Conservation (phyloP, 2,329 filamentous ascomycete species). For the Talaromyces sp. region DNA sequence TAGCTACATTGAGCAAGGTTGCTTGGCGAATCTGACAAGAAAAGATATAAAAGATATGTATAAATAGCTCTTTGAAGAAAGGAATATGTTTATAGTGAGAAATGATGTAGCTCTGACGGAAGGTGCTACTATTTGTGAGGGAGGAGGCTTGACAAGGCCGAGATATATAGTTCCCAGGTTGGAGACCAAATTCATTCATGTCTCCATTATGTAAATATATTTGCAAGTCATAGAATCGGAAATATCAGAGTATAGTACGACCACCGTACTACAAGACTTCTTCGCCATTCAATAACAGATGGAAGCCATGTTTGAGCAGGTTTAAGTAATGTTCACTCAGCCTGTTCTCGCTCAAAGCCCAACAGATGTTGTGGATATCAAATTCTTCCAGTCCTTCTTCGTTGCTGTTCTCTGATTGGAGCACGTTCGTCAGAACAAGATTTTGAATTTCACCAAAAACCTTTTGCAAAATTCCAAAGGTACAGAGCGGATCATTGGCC, state of each 20-base stretch:
- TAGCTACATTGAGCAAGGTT: slow-evolving; percentile 4
- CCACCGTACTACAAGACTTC: not conserved
- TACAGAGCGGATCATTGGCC: not conserved
- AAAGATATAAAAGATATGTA: too few relatives aligned
- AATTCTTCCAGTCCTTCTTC: not conserved
- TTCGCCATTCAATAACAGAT: not conserved
- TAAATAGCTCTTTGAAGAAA: too few relatives aligned
- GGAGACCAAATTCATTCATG: too few relatives aligned
- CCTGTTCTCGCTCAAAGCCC: not conserved
- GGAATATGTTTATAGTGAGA: too few relatives aligned
- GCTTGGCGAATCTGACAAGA: too few relatives aligned
- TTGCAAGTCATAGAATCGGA: too few relatives aligned
- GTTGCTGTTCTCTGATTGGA: not conserved
- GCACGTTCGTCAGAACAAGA: not conserved
- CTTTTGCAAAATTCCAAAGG: not conserved
- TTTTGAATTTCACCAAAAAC: not conserved
- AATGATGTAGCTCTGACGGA: too few relatives aligned
- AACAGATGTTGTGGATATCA: not conserved
- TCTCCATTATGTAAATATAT: not conserved
- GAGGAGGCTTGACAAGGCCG: too few relatives aligned
- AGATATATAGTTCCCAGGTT: too few relatives aligned
- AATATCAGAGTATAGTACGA: not conserved
- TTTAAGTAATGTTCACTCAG: not conserved
- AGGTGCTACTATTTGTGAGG: too few relatives aligned
- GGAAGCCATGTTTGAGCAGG: not conserved